Evolutionary conservation across 2,329 filamentous ascomycete species (phyloP).

Genomic region (Colletotrichum chrysophilum): DNA sequence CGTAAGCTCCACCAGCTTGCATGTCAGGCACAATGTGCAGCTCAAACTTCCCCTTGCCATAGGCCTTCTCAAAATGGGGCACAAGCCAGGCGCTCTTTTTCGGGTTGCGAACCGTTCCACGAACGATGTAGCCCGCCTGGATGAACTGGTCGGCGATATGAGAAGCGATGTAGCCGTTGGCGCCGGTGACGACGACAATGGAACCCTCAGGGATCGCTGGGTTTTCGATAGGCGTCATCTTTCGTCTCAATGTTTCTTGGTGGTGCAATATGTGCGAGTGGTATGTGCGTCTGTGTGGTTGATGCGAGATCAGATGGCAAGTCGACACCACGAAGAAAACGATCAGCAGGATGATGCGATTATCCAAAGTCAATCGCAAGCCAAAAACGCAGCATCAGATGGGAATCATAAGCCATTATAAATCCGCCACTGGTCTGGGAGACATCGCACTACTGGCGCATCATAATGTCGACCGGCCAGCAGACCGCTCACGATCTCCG

Average conservation of each 20-base stretch:
- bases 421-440: not conserved
- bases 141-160: slow-evolving; percentile 45
- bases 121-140: slow-evolving; percentile 44
- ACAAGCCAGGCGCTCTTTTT: slow-evolving; percentile 37
- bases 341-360: not conserved
- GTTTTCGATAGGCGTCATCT: not conserved
- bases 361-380: not conserved
- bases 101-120: slow-evolving; percentile 44
- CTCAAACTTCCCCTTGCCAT: slow-evolving; percentile 38
- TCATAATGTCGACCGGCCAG: not conserved
- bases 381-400: not conserved
- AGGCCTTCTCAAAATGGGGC: slow-evolving; percentile 32
- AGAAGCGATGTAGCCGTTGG: slow-evolving; percentile 45
- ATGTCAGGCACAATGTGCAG: slow-evolving; percentile 39
- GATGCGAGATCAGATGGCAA: not conserved
- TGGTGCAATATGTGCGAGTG: not conserved
- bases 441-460: not conserved
- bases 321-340: not conserved
- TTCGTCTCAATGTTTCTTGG: not conserved
- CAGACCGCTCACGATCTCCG: not conserved
- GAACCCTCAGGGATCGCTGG: slow-evolving; percentile 32
- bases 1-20: slow-evolving; percentile 26
- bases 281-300: not conserved
- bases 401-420: not conserved
- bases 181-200: slow-evolving; percentile 44